These are phyloP conservation scores for Phyllostachys edulis DNA, from an alignment of 176 grass and related monocot genomes.

Conservation along the genomic window DNA sequence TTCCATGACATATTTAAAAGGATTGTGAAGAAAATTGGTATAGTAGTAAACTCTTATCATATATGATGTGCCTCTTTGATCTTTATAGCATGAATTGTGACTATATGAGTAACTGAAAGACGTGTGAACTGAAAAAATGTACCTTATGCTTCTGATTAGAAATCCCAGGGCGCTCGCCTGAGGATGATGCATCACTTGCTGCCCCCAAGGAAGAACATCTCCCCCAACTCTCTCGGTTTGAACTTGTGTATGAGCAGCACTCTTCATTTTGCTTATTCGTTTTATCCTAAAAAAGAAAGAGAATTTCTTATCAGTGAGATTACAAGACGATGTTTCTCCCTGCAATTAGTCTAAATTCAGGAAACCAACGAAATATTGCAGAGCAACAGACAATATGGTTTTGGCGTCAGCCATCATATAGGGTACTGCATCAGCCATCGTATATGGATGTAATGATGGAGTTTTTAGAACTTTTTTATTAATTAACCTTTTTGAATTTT, in stretches of 20 bases:
- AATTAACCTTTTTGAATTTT: too few species aligned
- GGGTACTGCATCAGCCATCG: not conserved
- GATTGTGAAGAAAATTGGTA: not conserved
- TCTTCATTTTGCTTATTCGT: constrained; percentile 58
- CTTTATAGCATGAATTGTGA: not conserved
- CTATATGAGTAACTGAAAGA: not conserved
- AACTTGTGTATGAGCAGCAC: constrained; percentile 83
- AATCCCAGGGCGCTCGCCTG: constrained; percentile 47
- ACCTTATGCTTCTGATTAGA: constrained; percentile 71
- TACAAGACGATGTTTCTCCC: not conserved
- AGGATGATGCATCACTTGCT: constrained; percentile 68
- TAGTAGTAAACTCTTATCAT: not conserved
- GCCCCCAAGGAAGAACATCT: constrained; percentile 93
- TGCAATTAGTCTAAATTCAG: not conserved
- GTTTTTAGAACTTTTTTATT: too few species aligned
- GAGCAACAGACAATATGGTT: constrained; percentile 5
- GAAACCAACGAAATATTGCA: not conserved
- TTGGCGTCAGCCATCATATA: too few species aligned
- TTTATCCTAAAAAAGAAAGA: constrained; percentile 55
- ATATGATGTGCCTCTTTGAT: not conserved
- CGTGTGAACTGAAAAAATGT: not conserved
- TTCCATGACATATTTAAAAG: not conserved
- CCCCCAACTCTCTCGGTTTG: constrained; percentile 93
- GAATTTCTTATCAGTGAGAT: constrained; percentile 5
- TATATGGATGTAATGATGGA: not conserved